Base-by-base conservation (phyloP, 495 filamentous ascomycete genomes). In the Terfezia boudieri region DNA sequence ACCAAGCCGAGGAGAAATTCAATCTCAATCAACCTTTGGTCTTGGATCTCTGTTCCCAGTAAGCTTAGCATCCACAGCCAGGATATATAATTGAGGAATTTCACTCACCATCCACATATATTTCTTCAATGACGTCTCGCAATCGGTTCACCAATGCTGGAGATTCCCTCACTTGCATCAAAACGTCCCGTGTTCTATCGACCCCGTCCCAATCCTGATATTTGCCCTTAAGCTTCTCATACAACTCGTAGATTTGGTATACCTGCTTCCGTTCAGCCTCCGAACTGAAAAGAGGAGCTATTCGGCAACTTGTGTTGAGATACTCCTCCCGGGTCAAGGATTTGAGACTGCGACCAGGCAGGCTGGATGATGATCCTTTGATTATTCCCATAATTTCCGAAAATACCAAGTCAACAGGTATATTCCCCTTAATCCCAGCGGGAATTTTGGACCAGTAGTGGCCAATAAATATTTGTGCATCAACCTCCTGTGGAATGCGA, bases 311-410 rank as follows among this genome's bases (percentile, higher is more conserved):
- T 51, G 38, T 60, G 2, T 38, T 20, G 9, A 61, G 37, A 48
- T 73, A 73, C 32, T 71, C 65, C 0, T 57, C 56, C 9, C 64
- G 59, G 0, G 48, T 36, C 9, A 72, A 57, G 2, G 66, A 49
- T 37, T 17, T 43, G 12, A 72, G 54, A 7, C 26, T 32, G 26
- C 26, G 26, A 2, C 56, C 55, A 16, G 59, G 49, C 0, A 53
- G 53, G 3, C 54, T 57, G 0, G 46, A 59, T 0, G 54, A 49
- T 0, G 66, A 71, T 9, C 70, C 70, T 54, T 72, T 71, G 38
- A 73, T 67, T 0, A 69, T 63, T 35, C 70, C 70, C 67, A 73
- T 66, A 7, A 73, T 73, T 23, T 73, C 70, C 0, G 67, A 61
- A 51, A 73, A 73, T 4, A 69, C 65, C 8, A 71, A 62, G 20